Evolutionary conservation across 2,329 filamentous ascomycete species (phyloP).

Genomic region (Colletotrichum truncatum): DNA sequence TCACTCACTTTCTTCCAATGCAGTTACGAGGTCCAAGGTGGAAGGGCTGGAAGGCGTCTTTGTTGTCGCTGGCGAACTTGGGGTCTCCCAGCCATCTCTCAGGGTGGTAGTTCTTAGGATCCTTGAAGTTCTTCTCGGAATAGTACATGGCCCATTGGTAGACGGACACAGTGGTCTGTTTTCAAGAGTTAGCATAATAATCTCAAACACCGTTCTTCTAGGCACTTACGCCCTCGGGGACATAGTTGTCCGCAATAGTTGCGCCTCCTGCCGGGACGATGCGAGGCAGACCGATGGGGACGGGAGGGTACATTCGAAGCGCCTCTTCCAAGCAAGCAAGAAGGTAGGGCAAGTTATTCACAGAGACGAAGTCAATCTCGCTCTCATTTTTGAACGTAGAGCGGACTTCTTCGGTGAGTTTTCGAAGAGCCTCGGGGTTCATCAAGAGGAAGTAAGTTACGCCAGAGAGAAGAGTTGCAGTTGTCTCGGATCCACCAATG

Average conservation of each 20-base stretch:
- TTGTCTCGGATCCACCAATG: constrained; percentile 44
- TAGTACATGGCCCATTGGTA: constrained; percentile 44
- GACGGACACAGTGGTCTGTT: constrained; percentile 48
- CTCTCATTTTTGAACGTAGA: constrained; percentile 41
- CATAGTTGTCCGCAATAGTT: constrained; percentile 38
- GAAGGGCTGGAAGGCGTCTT: constrained; percentile 56
- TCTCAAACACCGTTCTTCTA: rapidly evolving
- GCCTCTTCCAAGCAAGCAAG: constrained; percentile 51
- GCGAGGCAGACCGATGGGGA: constrained; percentile 36
- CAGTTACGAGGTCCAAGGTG: constrained; percentile 58
- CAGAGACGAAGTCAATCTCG: constrained; percentile 45
- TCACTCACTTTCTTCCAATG: constrained; percentile 56
- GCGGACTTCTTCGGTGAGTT: constrained; percentile 48
- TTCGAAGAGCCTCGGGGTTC: constrained; percentile 40
- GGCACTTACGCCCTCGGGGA: constrained; percentile 42
- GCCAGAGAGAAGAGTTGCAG: constrained; percentile 41
- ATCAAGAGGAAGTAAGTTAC: constrained; percentile 38
- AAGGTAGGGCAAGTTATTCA: constrained; percentile 46
- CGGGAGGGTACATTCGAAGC: constrained; percentile 49
- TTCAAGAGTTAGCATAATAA: background rate
- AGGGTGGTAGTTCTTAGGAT: constrained; percentile 45
- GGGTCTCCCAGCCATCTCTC: constrained; percentile 40
- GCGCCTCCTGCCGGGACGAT: constrained; percentile 42
- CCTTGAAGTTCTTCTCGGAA: constrained; percentile 40
- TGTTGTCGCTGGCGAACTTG: constrained; percentile 34